Percentiles rank a stretch among this genome's conserved stretches.
phyloP scores from a whole-genome alignment of 2,329 filamentous ascomycete genomes.

The Neophaeococcomyces mojaviensis region DNA sequence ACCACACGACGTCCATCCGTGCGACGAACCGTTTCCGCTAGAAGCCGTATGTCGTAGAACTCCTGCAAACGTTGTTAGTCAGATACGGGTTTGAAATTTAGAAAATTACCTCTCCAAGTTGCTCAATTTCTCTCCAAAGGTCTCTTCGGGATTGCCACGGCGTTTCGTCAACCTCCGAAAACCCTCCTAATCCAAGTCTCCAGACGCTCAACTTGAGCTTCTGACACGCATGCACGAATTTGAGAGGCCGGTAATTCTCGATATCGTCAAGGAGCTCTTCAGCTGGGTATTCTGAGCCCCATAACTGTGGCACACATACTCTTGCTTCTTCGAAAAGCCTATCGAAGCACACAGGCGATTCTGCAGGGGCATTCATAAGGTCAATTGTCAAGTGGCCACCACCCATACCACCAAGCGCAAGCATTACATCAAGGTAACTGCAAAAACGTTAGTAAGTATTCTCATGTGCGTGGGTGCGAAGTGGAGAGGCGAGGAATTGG shows the following conservation, averaged over 20 bases:
- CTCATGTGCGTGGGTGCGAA: not conserved
- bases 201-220: conserved; percentile 9
- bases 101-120: conserved; percentile 6
- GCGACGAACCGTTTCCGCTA: conserved; percentile 1
- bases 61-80: conserved; percentile 1
- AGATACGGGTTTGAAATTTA: not conserved
- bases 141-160: not conserved
- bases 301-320: conserved; percentile 7
- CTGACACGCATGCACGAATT: conserved; percentile 3
- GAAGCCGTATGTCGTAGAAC: conserved; percentile 5
- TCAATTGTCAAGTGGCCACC: conserved; percentile 4
- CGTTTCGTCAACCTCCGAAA: not conserved
- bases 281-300: conserved; percentile 7
- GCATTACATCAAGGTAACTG: conserved; percentile 7
- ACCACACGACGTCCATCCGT: conserved; percentile 9
- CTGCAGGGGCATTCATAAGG: conserved; percentile 2
- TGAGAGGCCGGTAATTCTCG: conserved; percentile 11
- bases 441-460: not conserved
- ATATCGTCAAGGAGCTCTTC: conserved; percentile 10
- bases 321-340: conserved; percentile 10
- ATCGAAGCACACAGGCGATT: conserved; percentile 5
- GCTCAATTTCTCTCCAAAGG: conserved; percentile 5
- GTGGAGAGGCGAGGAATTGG: not conserved
- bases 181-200: conserved; percentile 1
- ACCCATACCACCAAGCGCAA: conserved; percentile 6